A percentile compares a stretch with the other conserved stretches of the same genome.
Conservation (phyloP, 805 yeast species). For the Yarrowia sp. region DNA sequence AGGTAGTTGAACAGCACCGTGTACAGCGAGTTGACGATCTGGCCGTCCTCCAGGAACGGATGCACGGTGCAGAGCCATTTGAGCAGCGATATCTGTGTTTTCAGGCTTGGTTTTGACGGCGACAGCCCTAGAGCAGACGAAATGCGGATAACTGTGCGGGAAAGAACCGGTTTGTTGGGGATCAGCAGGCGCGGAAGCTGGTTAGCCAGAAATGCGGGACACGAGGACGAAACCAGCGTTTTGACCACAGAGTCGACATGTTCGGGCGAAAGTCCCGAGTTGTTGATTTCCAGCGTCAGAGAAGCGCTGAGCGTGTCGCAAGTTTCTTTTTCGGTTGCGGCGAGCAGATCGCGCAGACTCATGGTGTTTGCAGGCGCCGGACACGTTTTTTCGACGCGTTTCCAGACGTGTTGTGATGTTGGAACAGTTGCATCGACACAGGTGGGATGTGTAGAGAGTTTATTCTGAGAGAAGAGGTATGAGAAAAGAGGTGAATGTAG, state of each 20-base stretch:
- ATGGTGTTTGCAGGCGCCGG: background rate
- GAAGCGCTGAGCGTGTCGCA: background rate
- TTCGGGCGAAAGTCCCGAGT: background rate
- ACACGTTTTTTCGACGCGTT: background rate
- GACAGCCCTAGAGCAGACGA: background rate
- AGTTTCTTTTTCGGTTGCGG: background rate
- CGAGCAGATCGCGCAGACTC: background rate
- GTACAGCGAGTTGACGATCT: conserved; percentile 13
- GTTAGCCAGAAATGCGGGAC: background rate
- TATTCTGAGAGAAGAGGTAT: background rate
- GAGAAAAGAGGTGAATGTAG: too few species aligned
- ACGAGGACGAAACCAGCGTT: background rate
- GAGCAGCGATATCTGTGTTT: background rate
- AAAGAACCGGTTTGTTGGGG: conserved; percentile 5
- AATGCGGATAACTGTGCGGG: background rate
- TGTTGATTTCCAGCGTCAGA: background rate
- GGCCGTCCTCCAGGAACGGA: background rate
- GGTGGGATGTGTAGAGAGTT: background rate
- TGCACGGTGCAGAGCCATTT: conserved; percentile 22
- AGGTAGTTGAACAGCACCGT: conserved; percentile 16
- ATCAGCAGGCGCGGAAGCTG: background rate
- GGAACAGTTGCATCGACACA: background rate
- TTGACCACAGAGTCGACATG: background rate
- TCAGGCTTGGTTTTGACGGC: background rate
- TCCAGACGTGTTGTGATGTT: background rate